Base-by-base conservation (phyloP, 139 green algal species). In the Asterochloris sp. region DNA sequence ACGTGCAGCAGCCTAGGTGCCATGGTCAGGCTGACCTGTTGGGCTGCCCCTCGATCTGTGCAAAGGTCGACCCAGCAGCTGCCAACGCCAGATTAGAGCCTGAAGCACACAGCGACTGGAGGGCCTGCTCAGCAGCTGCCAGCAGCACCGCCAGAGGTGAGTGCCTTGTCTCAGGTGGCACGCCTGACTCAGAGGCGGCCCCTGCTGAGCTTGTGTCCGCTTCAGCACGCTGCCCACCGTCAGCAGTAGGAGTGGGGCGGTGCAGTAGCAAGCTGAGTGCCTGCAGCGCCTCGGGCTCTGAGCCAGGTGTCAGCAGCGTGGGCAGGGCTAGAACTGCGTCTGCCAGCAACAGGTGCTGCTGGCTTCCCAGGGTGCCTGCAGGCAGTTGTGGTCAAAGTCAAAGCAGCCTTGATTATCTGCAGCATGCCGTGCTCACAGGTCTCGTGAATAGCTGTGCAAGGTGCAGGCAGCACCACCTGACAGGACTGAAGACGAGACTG, bases 311-410 rank as follows among this genome's bases (percentile, higher is more conserved):
- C 71, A 84, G 15, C 13, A 68, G 24, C 64, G 71, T 67, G 26
- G 74, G 80, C n/a, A 69, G 27, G 12, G 80, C 80, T 13, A 84
- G 61, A 14, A 69, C 80, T 66, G 71, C 69, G 11, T 79, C 54
- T 6, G 73, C 54, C 12, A 66, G 60, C 14, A 64, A 69, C 62
- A 73, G 63, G n/a, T 61, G n/a, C 12, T 80, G 13, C 29, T 69
- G 14, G n/a, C 60, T 21, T 54, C 24, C 24, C 24, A 80, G 60
- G 23, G 26, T 64, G 24, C 60, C 23, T 13, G 68, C 76, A 69
- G 60, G 60, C 21, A 69, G n/a, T 11, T 17, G 26, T n/a, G 2
- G 12, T 61, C 26, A 11, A 24, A 19, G 17, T 0, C 16, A 54
- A 76, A 54, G 14, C 15, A 9, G 28, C 15, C 9, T 76, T 76